Evolutionary conservation across 2,329 filamentous ascomycete species (phyloP).

Genomic region (Fusarium nanum): DNA sequence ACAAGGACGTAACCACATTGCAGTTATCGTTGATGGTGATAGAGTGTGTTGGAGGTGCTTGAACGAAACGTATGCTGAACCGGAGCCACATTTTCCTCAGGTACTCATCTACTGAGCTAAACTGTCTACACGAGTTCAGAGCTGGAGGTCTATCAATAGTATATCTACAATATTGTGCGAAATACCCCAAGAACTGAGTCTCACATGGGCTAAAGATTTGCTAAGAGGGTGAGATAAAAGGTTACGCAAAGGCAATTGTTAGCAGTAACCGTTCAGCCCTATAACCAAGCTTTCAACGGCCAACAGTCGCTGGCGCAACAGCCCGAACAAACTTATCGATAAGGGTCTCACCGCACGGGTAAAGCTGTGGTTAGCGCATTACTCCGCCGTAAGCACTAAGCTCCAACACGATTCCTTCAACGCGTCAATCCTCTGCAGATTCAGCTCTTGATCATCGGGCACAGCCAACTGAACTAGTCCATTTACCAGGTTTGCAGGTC

Average conservation of each 20-base stretch:
- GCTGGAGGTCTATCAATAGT: too few relatives aligned
- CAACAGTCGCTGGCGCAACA: neutral
- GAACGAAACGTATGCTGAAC: neutral
- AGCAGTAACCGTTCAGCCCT: neutral
- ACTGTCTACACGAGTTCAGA: too few relatives aligned
- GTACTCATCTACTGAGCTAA: neutral
- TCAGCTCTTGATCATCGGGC: neutral
- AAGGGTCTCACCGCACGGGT: neutral
- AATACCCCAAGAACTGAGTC: too few relatives aligned
- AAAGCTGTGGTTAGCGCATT: neutral
- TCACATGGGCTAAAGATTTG: too few relatives aligned
- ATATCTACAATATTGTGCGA: too few relatives aligned
- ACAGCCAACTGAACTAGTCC: neutral
- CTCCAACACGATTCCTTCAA: neutral
- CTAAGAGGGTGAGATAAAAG: neutral
- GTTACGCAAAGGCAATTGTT: neutral
- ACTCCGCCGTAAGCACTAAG: conserved; percentile 18
- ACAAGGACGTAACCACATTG: neutral
- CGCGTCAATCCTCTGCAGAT: neutral
- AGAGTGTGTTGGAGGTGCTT: neutral
- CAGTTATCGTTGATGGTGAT: neutral
- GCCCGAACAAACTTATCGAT: conserved; percentile 2
- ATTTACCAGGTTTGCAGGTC: neutral
- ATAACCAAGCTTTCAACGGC: neutral
- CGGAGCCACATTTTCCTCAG: neutral